phyloP scores from a whole-genome alignment of 371 early-diverging fungal genomes.

The Massospora cicadina region DNA sequence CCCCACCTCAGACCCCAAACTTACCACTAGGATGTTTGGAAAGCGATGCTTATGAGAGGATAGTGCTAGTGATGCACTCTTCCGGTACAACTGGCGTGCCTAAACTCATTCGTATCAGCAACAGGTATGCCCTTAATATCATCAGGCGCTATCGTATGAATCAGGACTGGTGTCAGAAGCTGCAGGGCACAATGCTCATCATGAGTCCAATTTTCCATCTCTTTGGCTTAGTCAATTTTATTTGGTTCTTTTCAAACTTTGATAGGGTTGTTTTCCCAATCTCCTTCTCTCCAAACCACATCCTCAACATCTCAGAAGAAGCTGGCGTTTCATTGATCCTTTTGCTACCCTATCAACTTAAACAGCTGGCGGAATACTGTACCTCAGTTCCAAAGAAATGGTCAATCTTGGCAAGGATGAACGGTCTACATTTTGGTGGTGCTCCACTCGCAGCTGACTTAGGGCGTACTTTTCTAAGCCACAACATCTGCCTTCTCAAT shows the following conservation, averaged over 20 bases:
- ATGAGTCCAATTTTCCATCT: background rate
- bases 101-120: background rate
- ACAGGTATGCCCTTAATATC: background rate
- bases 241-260: background rate
- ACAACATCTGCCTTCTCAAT: background rate
- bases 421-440: background rate
- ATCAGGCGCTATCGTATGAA: background rate
- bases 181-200: background rate
- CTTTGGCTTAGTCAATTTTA: background rate
- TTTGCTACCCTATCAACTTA: conserved; percentile 1
- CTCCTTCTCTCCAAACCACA: background rate
- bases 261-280: background rate
- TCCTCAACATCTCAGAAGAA: background rate
- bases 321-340: background rate
- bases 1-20: background rate
- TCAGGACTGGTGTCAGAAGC: background rate
- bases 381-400: background rate
- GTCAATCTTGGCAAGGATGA: background rate
- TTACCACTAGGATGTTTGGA: background rate
- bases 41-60: background rate
- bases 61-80: conserved; percentile 1
- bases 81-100: conserved; percentile 1
- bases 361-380: conserved; percentile 3
- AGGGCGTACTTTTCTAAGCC: background rate
- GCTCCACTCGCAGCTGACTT: background rate